Base-by-base conservation (phyloP, 495 filamentous ascomycete species). In the Corynascus novoguineensis region DNA sequence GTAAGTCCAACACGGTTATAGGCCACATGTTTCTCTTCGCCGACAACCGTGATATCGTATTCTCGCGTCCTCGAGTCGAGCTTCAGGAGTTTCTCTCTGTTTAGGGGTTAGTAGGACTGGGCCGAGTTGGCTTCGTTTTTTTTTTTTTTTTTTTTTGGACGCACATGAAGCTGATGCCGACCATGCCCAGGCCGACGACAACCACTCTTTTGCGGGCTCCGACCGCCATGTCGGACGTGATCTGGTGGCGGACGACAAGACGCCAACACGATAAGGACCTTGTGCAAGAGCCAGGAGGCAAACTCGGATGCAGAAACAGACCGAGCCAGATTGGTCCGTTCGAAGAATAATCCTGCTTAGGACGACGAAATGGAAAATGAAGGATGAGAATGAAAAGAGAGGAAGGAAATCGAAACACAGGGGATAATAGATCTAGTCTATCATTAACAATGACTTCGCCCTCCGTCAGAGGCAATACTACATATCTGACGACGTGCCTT, bases 1-100 rank as follows among this genome's bases (percentile, higher is more conserved):
- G 91, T 96, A 37, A 97, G 78, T n/a, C 92, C 92, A 21, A 97
- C 92, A 47, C 92, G 87, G 65, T 97, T 97, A 71, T 97, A 97
- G 3, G 92, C 92, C 58, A 96, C 73, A 73, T 97, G 87, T 1
- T 86, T 74, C 67, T 97, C 92, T 65, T 97, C 92, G 65, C 92
- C 92, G 67, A 97, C 88, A 32, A 96, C 92, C 9, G 92, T 76
- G 44, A 97, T 83, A 65, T 95, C 84, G 68, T 89, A 96, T 70
- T 90, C 85, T 31, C 85, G 78, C 57, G 82, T 69, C 60, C 87
- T 84, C 0, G 82, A 82, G 67, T 96, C 92, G 41, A 88, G 83
- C 62, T 96, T 96, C 65, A 96, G 79, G 28, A 96, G 68, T 71
- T 96, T 96, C 71, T 97, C 92, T 59, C 89, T 70, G 51, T 15